A percentile compares a stretch with the other conserved stretches of the same genome.
These are phyloP conservation scores for Aquilaria malaccensis DNA, from an alignment of 345 rosid species.

Conservation along the genomic window DNA sequence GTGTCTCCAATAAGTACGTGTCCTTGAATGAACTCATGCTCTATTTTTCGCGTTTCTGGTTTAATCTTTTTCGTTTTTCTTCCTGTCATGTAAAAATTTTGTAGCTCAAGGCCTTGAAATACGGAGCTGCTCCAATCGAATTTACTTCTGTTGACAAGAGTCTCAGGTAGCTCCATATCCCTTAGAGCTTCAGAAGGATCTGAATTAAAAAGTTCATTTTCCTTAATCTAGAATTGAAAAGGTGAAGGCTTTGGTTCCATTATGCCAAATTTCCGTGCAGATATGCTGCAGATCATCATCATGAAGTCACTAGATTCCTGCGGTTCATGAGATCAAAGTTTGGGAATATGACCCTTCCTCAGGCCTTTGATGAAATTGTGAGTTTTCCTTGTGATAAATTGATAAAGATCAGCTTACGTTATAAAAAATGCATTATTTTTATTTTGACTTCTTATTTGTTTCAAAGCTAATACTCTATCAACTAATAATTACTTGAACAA, in stretches of 20 bases:
- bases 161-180: conserved; percentile 31
- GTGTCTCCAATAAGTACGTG: no score
- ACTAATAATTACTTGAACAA: no score
- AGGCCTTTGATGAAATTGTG: conserved; percentile 61
- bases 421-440: no score
- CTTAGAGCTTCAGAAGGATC: background rate
- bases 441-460: no score
- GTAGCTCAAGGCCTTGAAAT: conserved; percentile 69
- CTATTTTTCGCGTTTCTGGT: no score
- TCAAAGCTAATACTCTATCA: no score
- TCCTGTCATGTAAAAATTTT: background rate
- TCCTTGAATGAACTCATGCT: no score
- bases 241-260: background rate
- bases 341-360: conserved; percentile 38
- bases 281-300: conserved; percentile 24
- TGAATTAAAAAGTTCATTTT: background rate
- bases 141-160: conserved; percentile 20
- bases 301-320: conserved; percentile 24
- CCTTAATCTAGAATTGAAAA: background rate
- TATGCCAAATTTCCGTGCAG: conserved; percentile 15
- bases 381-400: conserved; percentile 13
- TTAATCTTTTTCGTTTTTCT: no score
- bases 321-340: conserved; percentile 39
- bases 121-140: conserved; percentile 57
- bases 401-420: no score